Evolutionary conservation across 257 asterid genomes (phyloP).

Genomic region (Thymus mandschuricus): DNA sequence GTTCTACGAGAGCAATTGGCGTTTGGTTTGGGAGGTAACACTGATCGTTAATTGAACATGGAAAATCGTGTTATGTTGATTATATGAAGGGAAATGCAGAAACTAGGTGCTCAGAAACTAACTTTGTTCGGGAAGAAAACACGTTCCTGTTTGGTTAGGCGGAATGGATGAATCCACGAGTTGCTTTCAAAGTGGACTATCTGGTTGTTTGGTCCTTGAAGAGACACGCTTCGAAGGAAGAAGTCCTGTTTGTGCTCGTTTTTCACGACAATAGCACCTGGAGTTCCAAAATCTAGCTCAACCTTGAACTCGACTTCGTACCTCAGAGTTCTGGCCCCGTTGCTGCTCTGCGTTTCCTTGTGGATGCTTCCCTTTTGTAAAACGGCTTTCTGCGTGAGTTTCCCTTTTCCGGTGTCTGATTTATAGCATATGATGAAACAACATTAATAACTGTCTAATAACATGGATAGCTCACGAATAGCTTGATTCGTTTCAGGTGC

Average conservation of each 20-base stretch:
- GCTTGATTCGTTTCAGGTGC: too few species aligned
- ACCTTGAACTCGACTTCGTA: conserved; percentile 35
- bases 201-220: conserved; percentile 33
- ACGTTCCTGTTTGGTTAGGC: conserved; percentile 38
- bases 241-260: conserved; percentile 42
- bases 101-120: conserved; percentile 25
- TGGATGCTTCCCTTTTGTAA: conserved; percentile 34
- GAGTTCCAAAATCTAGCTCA: conserved; percentile 38
- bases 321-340: conserved; percentile 14
- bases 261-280: conserved; percentile 46
- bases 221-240: conserved; percentile 38
- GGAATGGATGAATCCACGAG: conserved; percentile 54
- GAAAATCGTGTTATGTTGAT: neutral
- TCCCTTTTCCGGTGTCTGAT: conserved; percentile 42
- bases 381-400: conserved; percentile 29
- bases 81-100: neutral
- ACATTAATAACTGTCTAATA: neutral
- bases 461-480: too few species aligned
- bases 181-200: conserved; percentile 45
- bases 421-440: neutral
- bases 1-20: conserved; percentile 40
- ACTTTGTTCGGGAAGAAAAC: conserved; percentile 53
- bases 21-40: conserved; percentile 54
- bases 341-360: conserved; percentile 18
- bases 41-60: conserved; percentile 25